Base-by-base conservation (phyloP, 1,139 yeast genomes). In the Magnusiomyces sp. region DNA sequence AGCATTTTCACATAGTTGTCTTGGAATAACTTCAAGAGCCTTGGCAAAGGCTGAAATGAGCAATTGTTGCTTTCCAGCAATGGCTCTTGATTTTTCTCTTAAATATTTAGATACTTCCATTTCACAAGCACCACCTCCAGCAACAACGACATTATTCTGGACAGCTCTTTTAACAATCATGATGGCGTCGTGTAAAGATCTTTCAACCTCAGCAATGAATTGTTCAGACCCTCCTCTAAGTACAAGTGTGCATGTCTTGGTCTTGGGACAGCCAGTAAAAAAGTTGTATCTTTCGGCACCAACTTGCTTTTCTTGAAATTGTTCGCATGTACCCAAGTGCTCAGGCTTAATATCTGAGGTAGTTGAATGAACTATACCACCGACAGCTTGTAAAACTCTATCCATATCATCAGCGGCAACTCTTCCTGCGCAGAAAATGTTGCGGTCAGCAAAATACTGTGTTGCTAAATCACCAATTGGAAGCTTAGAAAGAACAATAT, bases 391-490 rank as follows among this genome's bases (percentile, higher is more conserved):
- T 51, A 88, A 81, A 10, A 89, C 95, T 63, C 98, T 80, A 59
- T 85, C 87, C 87, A 92, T 78, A 68, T 92, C 98, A 61, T 87
- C 96, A 43, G 76, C 59, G 19, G 90, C 69, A 17, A 94, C 97
- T 68, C 99, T 79, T 55, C 98, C 98, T 19, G 99, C 98, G 71
- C 99, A 94, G 72, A 94, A 94, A 49, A 92, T 85, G 63, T 85
- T 79, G 66, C 97, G 77, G 68, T 94, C 98, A 40, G 99, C 99
- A 69, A 92, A 92, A 70, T 77, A 92, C 71, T 92, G 99, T 9
- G 99, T 92, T 14, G 98, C 98, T 66, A 92, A 76, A 69, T 92
- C 99, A 56, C 99, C 99, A 64, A 92, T 92, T 52, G 99, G 98
- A 62, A 92, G 75, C 67, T 88, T 90, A 13, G 97, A 90, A 56